Conservation (phyloP, 768 basidiomycete genomes). For the Candolleomyces efflorescens region DNA sequence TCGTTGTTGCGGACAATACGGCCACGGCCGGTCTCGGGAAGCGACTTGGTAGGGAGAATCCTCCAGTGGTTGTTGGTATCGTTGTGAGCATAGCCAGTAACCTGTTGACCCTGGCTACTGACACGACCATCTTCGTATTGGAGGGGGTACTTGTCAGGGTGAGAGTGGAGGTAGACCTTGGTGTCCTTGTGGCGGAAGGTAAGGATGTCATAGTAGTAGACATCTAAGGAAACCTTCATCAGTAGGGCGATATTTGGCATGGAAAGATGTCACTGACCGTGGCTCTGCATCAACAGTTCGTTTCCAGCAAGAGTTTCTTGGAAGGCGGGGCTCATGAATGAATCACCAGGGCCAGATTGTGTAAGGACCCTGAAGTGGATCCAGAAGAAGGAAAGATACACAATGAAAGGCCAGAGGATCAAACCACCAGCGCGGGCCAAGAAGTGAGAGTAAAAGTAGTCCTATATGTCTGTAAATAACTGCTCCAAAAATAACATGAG, state of each 20-base stretch:
- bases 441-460: slow-evolving; percentile 89
- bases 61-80: slow-evolving; percentile 97
- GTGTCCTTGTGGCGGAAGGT: slow-evolving; percentile 90
- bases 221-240: slow-evolving; percentile 51
- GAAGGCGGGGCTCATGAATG: slow-evolving; percentile 97
- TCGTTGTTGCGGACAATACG: slow-evolving; percentile 90
- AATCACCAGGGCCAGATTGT: slow-evolving; percentile 88
- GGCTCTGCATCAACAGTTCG: slow-evolving; percentile 85
- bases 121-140: slow-evolving; percentile 95
- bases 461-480: slow-evolving; percentile 38
- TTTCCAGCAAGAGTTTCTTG: slow-evolving; percentile 94
- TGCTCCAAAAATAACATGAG: slow-evolving; percentile 2
- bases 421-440: slow-evolving; percentile 77
- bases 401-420: slow-evolving; percentile 81
- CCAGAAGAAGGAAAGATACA: slow-evolving; percentile 96
- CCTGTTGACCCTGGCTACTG: slow-evolving; percentile 94
- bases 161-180: slow-evolving; percentile 92
- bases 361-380: slow-evolving; percentile 88
- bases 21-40: slow-evolving; percentile 91
- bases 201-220: slow-evolving; percentile 88
- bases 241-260: background rate
- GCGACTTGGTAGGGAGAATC: slow-evolving; percentile 89
- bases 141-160: slow-evolving; percentile 85
- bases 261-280: slow-evolving; percentile 52
- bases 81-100: slow-evolving; percentile 91